A percentile compares a stretch with the other conserved stretches of the same genome.
Evolutionary conservation across 2,329 filamentous ascomycete genomes (phyloP).

Genomic region (Atkinsonella hypoxylon): DNA sequence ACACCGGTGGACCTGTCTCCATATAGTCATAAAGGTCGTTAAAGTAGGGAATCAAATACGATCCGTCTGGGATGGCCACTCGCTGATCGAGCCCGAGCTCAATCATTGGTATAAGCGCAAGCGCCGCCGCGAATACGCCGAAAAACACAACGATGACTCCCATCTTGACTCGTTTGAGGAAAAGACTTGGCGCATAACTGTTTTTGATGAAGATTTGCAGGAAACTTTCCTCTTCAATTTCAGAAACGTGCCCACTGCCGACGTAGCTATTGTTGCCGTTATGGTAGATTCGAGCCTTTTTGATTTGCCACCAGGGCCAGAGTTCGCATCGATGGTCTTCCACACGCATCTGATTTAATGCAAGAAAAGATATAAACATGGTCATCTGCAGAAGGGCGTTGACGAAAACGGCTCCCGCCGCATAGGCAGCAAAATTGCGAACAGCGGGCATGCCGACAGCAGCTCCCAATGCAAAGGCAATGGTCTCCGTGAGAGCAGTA

Average conservation of each 20-base stretch:
- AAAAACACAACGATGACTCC: constrained; percentile 70
- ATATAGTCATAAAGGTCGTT: constrained; percentile 92
- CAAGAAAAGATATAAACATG: constrained; percentile 87
- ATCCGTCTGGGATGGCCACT: constrained; percentile 85
- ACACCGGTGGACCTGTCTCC: constrained; percentile 83
- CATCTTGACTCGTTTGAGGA: constrained; percentile 71
- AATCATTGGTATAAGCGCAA: constrained; percentile 76
- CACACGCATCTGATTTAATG: constrained; percentile 82
- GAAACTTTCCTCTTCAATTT: constrained; percentile 69
- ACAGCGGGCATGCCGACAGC: constrained; percentile 98
- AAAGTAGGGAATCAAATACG: constrained; percentile 92
- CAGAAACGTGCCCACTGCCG: constrained; percentile 47
- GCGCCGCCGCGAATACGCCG: constrained; percentile 71
- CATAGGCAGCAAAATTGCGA: constrained; percentile 92
- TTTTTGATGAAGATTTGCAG: constrained; percentile 86
- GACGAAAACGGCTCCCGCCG: constrained; percentile 90
- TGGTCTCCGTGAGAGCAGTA: constrained; percentile 87
- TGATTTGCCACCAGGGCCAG: constrained; percentile 77
- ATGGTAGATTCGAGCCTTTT: constrained; percentile 57
- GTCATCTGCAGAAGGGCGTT: constrained; percentile 96
- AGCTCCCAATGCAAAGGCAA: constrained; percentile 82
- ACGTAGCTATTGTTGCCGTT: constrained; percentile 42
- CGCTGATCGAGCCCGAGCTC: constrained; percentile 86
- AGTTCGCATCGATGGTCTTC: constrained; percentile 85
- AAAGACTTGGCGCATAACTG: constrained; percentile 69